phyloP scores from a whole-genome alignment of 768 basidiomycete genomes.

The Mycena capillaripes region DNA sequence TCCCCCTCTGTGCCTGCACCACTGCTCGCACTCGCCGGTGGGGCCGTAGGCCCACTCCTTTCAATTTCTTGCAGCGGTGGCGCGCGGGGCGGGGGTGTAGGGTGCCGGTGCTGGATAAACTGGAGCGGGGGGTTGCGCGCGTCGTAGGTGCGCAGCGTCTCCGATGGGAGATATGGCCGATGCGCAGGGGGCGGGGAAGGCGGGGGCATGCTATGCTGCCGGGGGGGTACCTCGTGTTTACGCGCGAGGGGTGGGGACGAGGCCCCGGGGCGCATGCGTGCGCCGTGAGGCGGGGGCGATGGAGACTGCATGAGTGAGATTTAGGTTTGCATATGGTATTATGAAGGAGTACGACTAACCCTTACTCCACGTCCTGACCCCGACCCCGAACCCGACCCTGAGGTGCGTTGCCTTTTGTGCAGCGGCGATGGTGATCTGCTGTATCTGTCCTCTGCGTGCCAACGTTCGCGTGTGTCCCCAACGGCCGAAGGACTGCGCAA shows the following conservation, averaged over 20 bases:
- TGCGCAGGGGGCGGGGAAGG: neutral
- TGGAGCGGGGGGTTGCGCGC: conserved; percentile 23
- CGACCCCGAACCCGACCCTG: no score
- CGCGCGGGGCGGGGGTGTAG: conserved; percentile 1
- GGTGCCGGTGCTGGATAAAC: conserved; percentile 29
- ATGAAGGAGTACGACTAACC: no score
- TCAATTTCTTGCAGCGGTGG: no score
- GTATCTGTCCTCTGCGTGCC: neutral
- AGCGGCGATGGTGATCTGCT: conserved; percentile 19
- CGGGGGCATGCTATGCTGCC: conserved; percentile 19
- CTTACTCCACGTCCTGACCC: no score
- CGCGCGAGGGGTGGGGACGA: neutral
- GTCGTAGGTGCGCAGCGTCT: conserved; percentile 6
- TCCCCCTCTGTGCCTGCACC: no score
- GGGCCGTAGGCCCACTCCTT: no score
- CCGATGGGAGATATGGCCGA: neutral
- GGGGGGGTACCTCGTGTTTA: conserved; percentile 2
- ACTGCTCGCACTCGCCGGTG: no score
- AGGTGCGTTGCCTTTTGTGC: conserved; percentile 29
- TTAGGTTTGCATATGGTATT: no score
- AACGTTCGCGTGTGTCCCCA: neutral
- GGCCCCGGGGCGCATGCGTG: neutral
- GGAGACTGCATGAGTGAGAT: neutral
- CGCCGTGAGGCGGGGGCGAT: neutral
- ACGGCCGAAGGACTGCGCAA: neutral